phyloP scores from a whole-genome alignment of 257 asterid species.

The Solanum pennellii region DNA sequence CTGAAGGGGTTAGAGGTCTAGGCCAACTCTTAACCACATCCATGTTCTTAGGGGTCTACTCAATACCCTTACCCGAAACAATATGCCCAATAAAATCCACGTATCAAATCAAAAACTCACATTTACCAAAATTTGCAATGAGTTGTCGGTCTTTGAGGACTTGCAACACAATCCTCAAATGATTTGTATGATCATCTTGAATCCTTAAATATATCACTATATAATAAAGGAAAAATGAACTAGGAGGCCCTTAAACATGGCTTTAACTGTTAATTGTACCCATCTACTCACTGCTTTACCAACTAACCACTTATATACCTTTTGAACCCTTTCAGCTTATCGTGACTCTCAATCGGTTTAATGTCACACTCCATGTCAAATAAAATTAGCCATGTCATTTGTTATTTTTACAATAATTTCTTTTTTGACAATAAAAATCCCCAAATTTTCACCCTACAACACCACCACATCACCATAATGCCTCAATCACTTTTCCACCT shows the following conservation, averaged over 20 bases:
- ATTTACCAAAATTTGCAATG: no score
- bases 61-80: no score
- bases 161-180: no score
- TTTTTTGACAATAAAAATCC: neutral
- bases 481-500: neutral
- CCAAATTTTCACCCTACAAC: neutral
- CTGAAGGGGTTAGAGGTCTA: no score
- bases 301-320: neutral
- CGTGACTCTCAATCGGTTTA: neutral
- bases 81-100: no score
- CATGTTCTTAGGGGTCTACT: no score
- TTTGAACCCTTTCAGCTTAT: neutral
- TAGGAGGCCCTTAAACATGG: fast-evolving
- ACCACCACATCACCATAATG: neutral
- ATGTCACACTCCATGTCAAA: neutral
- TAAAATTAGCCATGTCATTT: neutral
- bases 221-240: neutral
- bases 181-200: no score
- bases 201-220: no score
- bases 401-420: no score
- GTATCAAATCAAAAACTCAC: no score
- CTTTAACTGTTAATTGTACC: neutral
- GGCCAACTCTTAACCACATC: no score
- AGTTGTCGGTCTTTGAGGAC: no score
- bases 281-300: neutral